Percentiles rank a stretch among this genome's conserved stretches.
Conservation (phyloP, 306 rosid species). For the Morella rubra region DNA sequence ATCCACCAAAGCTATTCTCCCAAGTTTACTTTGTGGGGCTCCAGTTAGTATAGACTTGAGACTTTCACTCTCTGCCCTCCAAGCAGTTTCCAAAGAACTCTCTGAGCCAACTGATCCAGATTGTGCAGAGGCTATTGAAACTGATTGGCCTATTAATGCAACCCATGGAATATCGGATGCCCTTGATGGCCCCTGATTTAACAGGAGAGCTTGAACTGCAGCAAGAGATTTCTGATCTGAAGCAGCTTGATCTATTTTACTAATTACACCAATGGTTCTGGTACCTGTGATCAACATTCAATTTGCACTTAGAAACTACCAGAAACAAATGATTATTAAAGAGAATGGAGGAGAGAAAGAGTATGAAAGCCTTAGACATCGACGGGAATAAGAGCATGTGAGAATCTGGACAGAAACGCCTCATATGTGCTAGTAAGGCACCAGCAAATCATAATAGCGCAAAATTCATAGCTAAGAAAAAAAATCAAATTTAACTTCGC, state of each 20-base stretch:
- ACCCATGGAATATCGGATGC: conserved; percentile 91
- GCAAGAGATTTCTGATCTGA: conserved; percentile 83
- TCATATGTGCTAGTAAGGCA: not conserved
- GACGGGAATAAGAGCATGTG: not conserved
- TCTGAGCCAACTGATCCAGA: conserved; percentile 92
- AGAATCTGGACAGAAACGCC: not conserved
- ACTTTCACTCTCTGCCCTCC: conserved; percentile 98
- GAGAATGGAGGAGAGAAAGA: conserved; percentile 15
- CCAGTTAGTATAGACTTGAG: conserved; percentile 88
- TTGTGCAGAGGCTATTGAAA: conserved; percentile 87
- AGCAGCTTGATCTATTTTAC: conserved; percentile 97
- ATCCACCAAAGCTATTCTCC: conserved; percentile 91
- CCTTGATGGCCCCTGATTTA: conserved; percentile 86
- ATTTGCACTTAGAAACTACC: conserved; percentile 22
- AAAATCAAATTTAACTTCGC: not conserved
- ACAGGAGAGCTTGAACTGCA: conserved; percentile 90
- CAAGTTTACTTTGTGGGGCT: conserved; percentile 93
- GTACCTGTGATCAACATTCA: conserved; percentile 55
- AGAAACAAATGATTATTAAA: conserved; percentile 11
- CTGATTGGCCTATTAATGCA: conserved; percentile 95
- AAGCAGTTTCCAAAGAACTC: conserved; percentile 91
- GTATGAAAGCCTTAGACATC: not conserved
- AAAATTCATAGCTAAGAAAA: not conserved
- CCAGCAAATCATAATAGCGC: not conserved
- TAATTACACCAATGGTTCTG: conserved; percentile 83